Conservation (phyloP, 257 asterid species). For the Marsdenia floribunda region DNA sequence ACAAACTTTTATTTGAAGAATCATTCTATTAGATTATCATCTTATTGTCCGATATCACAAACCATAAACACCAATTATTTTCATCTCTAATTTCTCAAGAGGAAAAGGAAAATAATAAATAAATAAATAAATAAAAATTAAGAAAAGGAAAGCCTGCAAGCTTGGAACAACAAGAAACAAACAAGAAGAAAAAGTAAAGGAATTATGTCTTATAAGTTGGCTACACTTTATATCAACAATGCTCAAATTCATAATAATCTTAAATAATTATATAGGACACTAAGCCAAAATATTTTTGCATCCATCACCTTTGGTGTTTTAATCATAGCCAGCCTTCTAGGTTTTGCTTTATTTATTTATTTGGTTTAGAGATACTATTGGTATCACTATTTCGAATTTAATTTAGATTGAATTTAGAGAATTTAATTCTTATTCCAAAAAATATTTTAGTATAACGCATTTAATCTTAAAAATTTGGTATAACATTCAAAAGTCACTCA, state of each 20-base stretch:
- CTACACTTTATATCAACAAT: background rate
- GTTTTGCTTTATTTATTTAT: background rate
- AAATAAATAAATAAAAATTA: no score
- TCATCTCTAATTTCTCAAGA: background rate
- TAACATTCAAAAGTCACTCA: no score
- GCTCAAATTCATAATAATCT: background rate
- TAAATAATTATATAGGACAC: no score
- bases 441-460: no score
- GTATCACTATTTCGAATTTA: no score
- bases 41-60: no score
- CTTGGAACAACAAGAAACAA: background rate
- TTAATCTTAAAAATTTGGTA: no score
- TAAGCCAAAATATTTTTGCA: background rate
- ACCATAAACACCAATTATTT: no score
- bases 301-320: background rate
- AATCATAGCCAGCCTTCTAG: background rate
- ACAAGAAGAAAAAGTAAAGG: background rate
- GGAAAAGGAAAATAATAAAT: background rate
- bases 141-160: background rate
- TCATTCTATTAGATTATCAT: no score
- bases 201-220: background rate
- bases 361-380: no score
- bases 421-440: background rate
- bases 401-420: no score
- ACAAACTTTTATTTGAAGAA: no score